Evolutionary conservation across 495 filamentous ascomycete genomes (phyloP).

Genomic region (Neurospora sp.): DNA sequence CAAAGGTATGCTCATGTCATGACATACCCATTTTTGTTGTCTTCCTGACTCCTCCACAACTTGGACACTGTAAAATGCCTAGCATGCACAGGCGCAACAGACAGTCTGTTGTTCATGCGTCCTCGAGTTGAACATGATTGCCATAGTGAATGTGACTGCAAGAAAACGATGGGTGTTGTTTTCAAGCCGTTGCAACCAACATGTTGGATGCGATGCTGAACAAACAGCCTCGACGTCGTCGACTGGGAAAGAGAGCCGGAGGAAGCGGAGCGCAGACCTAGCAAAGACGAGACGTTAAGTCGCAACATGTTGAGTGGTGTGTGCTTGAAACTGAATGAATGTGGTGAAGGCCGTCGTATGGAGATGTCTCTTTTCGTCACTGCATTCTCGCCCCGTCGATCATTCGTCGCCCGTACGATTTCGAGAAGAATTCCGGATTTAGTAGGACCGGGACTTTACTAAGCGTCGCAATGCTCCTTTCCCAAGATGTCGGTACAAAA

Average conservation of each 20-base stretch:
- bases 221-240: not conserved
- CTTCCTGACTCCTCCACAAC: not conserved
- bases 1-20: not conserved
- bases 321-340: not conserved
- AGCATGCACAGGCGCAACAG: conserved; percentile 34
- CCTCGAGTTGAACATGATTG: not conserved
- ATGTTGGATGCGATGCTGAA: not conserved
- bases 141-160: not conserved
- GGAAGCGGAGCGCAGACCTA: not conserved
- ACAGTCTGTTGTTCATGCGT: not conserved
- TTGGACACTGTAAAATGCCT: conserved; percentile 13
- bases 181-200: not conserved
- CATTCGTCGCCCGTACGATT: not conserved
- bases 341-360: not conserved
- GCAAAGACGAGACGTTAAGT: not conserved
- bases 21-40: not conserved
- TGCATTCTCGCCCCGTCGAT: not conserved
- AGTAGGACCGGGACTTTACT: not conserved
- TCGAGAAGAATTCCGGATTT: not conserved
- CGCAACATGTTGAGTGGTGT: not conserved
- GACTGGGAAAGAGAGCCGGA: not conserved
- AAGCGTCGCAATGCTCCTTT: not conserved
- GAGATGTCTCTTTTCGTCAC: not conserved
- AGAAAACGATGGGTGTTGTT: not conserved
- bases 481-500: not conserved